Percentiles rank a stretch among this genome's conserved stretches.
phyloP scores from a whole-genome alignment of 2,329 filamentous ascomycete genomes.

The Diaporthe vaccinii region DNA sequence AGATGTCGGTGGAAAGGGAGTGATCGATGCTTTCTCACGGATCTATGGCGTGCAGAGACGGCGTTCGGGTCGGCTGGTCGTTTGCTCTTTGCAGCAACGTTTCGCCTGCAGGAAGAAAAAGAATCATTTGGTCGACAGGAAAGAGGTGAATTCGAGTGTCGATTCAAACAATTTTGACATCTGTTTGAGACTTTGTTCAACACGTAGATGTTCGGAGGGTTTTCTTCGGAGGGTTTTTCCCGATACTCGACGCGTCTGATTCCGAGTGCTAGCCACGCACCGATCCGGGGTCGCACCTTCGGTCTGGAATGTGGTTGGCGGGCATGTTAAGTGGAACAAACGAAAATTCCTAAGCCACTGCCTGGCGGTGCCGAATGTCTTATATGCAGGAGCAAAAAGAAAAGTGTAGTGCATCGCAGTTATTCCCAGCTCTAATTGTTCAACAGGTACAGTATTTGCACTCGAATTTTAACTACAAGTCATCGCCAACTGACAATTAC shows the following conservation, averaged over 20 bases:
- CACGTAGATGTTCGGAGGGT: not conserved
- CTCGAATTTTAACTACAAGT: no score
- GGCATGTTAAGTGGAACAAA: no score
- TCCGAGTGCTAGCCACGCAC: not conserved
- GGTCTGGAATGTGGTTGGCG: not conserved
- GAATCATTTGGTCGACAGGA: not conserved
- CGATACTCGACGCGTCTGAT: not conserved
- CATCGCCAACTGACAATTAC: no score
- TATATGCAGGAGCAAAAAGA: no score
- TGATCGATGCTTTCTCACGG: not conserved
- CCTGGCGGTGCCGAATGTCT: no score
- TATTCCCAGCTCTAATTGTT: no score
- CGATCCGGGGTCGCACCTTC: not conserved
- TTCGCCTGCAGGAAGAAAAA: not conserved
- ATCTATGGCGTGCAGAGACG: not conserved
- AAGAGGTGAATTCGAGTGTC: not conserved
- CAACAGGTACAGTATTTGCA: no score
- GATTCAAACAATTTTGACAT: not conserved
- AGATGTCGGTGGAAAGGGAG: not conserved
- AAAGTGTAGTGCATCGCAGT: no score
- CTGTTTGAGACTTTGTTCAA: not conserved
- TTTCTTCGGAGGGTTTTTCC: constrained; percentile 2
- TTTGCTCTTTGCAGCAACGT: not conserved
- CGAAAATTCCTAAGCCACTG: no score
- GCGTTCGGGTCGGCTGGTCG: not conserved